Conservation (phyloP, 768 basidiomycete species). For the Mrakia frigida region DNA sequence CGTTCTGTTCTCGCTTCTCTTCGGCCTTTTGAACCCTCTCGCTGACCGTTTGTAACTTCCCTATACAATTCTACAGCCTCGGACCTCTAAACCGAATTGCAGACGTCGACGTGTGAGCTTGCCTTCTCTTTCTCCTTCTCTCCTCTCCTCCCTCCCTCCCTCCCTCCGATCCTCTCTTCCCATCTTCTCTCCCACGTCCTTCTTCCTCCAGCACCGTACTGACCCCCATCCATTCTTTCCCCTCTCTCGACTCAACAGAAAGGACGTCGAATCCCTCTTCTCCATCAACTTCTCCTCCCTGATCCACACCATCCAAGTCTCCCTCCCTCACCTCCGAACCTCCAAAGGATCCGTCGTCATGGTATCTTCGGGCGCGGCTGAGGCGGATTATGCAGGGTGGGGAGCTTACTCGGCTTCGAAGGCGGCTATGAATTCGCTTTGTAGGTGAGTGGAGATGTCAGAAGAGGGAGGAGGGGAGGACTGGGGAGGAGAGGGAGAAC, state of each 20-base stretch:
- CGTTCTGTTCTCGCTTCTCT: too few species aligned
- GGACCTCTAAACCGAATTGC: slow-evolving; percentile 22
- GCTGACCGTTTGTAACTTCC: too few species aligned
- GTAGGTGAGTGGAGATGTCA: neutral
- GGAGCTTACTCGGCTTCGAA: slow-evolving; percentile 23
- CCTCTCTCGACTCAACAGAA: neutral
- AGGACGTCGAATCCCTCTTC: slow-evolving; percentile 13
- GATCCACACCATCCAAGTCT: slow-evolving; percentile 27
- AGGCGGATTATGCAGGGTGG: slow-evolving; percentile 17
- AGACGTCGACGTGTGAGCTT: slow-evolving; percentile 29
- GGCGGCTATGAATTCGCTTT: slow-evolving; percentile 30
- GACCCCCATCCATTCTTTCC: neutral
- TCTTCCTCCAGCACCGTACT: neutral
- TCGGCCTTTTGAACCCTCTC: too few species aligned
- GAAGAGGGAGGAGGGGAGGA: neutral
- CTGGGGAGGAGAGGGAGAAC: neutral
- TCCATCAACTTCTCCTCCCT: slow-evolving; percentile 31
- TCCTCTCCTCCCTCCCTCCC: neutral
- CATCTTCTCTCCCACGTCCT: neutral
- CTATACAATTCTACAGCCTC: neutral
- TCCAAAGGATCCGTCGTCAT: slow-evolving; percentile 28
- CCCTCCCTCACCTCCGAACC: slow-evolving; percentile 18
- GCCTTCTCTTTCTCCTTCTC: neutral
- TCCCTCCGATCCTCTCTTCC: neutral
- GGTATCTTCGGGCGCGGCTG: slow-evolving; percentile 25